These are phyloP conservation scores for Colletotrichum tamarilloi DNA, from an alignment of 2,329 filamentous ascomycete species.

Conservation along the genomic window DNA sequence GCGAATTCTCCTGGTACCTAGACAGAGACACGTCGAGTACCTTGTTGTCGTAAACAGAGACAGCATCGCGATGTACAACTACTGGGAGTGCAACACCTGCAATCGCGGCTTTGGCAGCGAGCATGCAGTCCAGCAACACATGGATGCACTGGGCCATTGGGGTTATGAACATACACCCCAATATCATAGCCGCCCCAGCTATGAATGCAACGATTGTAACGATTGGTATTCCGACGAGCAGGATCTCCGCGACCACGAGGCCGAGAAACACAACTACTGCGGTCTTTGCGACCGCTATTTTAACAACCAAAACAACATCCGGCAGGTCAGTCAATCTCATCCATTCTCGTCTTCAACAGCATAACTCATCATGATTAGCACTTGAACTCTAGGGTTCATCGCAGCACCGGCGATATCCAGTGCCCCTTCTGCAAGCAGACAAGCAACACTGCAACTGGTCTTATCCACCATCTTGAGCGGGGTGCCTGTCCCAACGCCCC, in stretches of 20 bases:
- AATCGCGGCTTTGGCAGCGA: slow-evolving; percentile 38
- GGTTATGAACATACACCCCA: background rate
- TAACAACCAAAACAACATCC: background rate
- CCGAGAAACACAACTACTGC: slow-evolving; percentile 17
- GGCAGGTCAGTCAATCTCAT: background rate
- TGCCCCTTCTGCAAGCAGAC: slow-evolving; percentile 66
- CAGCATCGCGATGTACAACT: no score
- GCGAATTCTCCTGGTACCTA: background rate
- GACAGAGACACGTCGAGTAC: no score
- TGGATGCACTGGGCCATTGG: slow-evolving; percentile 40
- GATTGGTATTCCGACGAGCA: slow-evolving; percentile 39
- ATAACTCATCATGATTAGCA: slow-evolving; percentile 54
- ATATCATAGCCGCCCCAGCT: slow-evolving; percentile 8
- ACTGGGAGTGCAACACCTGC: slow-evolving; percentile 42
- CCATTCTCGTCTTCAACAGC: no score
- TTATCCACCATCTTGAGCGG: slow-evolving; percentile 66
- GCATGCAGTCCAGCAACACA: slow-evolving; percentile 43
- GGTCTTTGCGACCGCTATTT: slow-evolving; percentile 8
- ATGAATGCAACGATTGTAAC: slow-evolving; percentile 44
- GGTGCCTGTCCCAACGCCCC: slow-evolving; percentile 61
- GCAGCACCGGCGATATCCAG: slow-evolving; percentile 47
- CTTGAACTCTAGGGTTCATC: slow-evolving; percentile 62
- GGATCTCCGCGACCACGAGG: slow-evolving; percentile 33
- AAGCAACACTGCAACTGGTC: slow-evolving; percentile 63
- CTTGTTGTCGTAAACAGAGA: background rate